Evolutionary conservation across 441 rosid genomes (phyloP).

Genomic region (Iberis amara): DNA sequence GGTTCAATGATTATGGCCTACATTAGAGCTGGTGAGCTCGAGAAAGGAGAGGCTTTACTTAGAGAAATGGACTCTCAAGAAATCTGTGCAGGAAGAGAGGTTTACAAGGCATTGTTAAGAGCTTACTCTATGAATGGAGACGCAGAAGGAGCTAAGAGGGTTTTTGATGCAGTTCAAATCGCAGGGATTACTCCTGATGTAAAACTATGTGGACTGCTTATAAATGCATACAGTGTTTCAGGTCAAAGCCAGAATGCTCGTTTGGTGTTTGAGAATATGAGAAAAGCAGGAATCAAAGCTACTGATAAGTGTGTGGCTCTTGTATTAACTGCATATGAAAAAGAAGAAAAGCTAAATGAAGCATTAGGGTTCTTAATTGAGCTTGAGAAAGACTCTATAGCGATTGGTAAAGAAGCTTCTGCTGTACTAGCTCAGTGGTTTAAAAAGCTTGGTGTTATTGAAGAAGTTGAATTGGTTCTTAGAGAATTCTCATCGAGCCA

Average conservation of each 20-base stretch:
- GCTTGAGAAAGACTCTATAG: slow-evolving; percentile 54
- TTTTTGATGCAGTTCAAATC: slow-evolving; percentile 64
- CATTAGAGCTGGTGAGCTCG: slow-evolving; percentile 59
- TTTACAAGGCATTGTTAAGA: slow-evolving; percentile 82
- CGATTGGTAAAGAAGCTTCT: slow-evolving; percentile 66
- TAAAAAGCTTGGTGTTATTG: slow-evolving; percentile 62
- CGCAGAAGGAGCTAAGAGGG: slow-evolving; percentile 64
- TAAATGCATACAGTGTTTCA: slow-evolving; percentile 56
- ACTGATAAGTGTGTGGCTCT: slow-evolving; percentile 72
- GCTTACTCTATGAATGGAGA: slow-evolving; percentile 62
- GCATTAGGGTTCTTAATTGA: slow-evolving; percentile 56
- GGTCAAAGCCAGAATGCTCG: slow-evolving; percentile 58
- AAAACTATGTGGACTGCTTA: slow-evolving; percentile 64
- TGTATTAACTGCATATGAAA: slow-evolving; percentile 53
- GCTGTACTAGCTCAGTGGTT: slow-evolving; percentile 60
- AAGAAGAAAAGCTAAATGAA: slow-evolving; percentile 48
- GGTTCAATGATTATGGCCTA: slow-evolving; percentile 83
- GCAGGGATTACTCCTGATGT: slow-evolving; percentile 72
- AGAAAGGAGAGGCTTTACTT: slow-evolving; percentile 52
- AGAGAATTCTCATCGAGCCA: slow-evolving; percentile 35
- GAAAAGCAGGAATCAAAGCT: slow-evolving; percentile 62
- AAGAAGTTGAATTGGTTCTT: slow-evolving; percentile 61
- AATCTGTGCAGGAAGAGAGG: slow-evolving; percentile 64
- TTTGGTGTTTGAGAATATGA: slow-evolving; percentile 65
- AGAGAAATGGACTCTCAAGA: slow-evolving; percentile 58